Evolutionary conservation across 2,329 filamentous ascomycete species (phyloP), one percentile per base, ranked within the genome.

Genomic region (Cladosporium phlei): DNA sequence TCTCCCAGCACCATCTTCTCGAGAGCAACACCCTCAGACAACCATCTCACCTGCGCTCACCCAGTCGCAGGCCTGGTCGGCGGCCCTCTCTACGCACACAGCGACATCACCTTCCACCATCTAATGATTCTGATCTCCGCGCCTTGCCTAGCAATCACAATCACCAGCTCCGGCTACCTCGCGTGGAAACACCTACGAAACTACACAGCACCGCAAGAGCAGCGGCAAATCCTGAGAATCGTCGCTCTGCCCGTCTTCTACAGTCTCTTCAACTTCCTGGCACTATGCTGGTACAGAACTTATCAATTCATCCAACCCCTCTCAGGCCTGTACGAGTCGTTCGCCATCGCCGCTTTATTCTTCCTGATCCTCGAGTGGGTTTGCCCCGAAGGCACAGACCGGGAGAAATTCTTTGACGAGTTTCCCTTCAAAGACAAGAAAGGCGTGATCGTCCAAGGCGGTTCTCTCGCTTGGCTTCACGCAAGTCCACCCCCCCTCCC

Each of bases 201-300:
- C 19, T 55, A 52, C 44, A 55, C 47, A 7, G 48, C 40, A 17
- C 49, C 52, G 12, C 51, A 54, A 35, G 53, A 55, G 46, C 53
- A 55, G 30, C 51, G 53, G 11, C 53, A 55, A 29, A 54, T 55
- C 16, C 39, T 55, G 2, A 47, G 53, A 10, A 53, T 54, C 24
- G 33, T 50, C 17, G 43, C 43, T 20, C 24, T 52, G 12, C 53
- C 52, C 2, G 40, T 47, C 8, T 47, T 48, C n/a, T 54, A 51
- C 34, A 33, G 35, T 19, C 30, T 54, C 2, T 52, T 55, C 48
- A 47, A 50, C 30, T 52, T 55, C 30, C 37, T 55, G 5, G 47
- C 51, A 3, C 35, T 54, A 10, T 48, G 38, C 14, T 55, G 53
- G 45, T 52, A 50, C 32, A 19, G 24, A 4, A 50, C 50, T n/a